phyloP scores from a whole-genome alignment of 1,284 basidiomycete species.

The Microbotryum lychnidis-dioicae region DNA sequence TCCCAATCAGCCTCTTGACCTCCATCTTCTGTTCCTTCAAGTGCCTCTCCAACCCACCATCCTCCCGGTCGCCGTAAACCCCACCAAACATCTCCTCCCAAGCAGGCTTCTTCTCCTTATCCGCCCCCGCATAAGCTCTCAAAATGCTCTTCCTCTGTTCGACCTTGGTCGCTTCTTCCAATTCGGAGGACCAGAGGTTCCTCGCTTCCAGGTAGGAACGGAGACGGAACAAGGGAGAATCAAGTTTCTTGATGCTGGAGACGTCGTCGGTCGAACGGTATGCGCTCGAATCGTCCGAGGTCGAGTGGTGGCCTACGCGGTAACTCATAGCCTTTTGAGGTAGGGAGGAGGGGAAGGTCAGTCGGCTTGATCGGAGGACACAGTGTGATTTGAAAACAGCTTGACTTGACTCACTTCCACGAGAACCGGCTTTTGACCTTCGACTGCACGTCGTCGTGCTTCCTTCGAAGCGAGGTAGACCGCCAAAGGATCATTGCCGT shows the following conservation, averaged over 20 bases:
- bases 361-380: not conserved
- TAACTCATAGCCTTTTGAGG: conserved; percentile 71
- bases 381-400: not conserved
- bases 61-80: conserved; percentile 49
- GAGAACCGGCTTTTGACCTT: conserved; percentile 71
- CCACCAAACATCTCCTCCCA: conserved; percentile 76
- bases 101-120: conserved; percentile 60
- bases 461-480: conserved; percentile 73
- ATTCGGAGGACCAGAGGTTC: conserved; percentile 73
- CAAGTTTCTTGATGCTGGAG: conserved; percentile 69
- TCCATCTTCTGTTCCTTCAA: conserved; percentile 78
- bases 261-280: conserved; percentile 79
- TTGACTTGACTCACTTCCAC: conserved; percentile 46
- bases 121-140: conserved; percentile 66
- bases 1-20: conserved; percentile 61
- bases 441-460: conserved; percentile 65
- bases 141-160: conserved; percentile 65
- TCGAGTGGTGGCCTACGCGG: conserved; percentile 90
- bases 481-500: conserved; percentile 87
- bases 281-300: conserved; percentile 86
- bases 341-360: not conserved
- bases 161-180: conserved; percentile 65
- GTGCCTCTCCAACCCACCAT: conserved; percentile 19
- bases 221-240: conserved; percentile 67
- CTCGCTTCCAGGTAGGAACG: conserved; percentile 65